Evolutionary conservation across 2,329 filamentous ascomycete species (phyloP).

Genomic region (Thermothelomyces thermophilus): DNA sequence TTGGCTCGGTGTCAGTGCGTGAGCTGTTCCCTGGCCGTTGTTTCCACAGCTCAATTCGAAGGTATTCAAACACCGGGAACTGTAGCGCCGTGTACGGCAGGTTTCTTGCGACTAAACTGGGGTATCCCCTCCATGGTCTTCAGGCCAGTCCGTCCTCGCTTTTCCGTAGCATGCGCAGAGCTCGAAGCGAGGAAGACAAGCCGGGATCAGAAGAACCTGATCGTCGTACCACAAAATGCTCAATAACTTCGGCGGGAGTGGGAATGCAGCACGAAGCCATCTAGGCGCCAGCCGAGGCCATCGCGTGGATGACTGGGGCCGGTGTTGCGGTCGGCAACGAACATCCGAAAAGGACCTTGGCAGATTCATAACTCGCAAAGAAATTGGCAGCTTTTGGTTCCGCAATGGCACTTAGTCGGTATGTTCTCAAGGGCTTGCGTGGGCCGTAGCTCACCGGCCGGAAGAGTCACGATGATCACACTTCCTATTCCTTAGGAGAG

Average conservation of each 20-base stretch:
- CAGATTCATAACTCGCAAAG: constrained; percentile 81
- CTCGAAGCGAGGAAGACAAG: constrained; percentile 40
- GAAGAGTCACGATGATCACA: constrained; percentile 78
- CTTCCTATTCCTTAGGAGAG: constrained; percentile 84
- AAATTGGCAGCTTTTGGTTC: constrained; percentile 63
- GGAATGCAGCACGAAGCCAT: constrained; percentile 80
- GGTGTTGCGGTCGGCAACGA: constrained; percentile 48
- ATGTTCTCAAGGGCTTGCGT: background rate
- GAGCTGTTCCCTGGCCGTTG: constrained; percentile 24
- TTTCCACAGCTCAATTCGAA: constrained; percentile 50
- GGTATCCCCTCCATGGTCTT: constrained; percentile 65
- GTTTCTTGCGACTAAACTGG: constrained; percentile 73
- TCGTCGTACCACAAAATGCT: constrained; percentile 70
- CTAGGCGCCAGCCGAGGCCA: constrained; percentile 70
- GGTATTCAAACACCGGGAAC: constrained; percentile 76
- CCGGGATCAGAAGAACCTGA: constrained; percentile 24
- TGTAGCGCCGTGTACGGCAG: constrained; percentile 82
- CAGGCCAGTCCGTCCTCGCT: constrained; percentile 49
- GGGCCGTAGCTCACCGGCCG: constrained; percentile 54
- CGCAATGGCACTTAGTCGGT: background rate
- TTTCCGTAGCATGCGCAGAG: constrained; percentile 38
- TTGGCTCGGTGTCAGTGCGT: constrained; percentile 30
- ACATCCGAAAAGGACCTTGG: constrained; percentile 56
- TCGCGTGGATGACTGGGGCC: constrained; percentile 62
- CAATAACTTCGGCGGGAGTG: constrained; percentile 83